phyloP scores from a whole-genome alignment of 495 filamentous ascomycete genomes.

The Lophium mytilinum region DNA sequence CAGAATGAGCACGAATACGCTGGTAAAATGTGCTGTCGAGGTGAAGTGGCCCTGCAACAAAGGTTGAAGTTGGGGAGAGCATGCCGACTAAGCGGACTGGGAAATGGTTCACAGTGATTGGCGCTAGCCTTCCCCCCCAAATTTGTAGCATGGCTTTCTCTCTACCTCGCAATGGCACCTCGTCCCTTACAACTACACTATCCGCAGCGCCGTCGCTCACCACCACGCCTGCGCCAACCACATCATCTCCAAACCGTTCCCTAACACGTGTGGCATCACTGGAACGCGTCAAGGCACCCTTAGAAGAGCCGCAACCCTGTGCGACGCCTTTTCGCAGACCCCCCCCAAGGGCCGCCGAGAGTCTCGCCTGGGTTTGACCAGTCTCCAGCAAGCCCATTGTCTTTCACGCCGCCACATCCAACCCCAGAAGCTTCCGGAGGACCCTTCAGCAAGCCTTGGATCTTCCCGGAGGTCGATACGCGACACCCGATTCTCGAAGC shows the following conservation, averaged over 20 bases:
- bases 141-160: no score
- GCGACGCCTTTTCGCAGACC: conserved; percentile 17
- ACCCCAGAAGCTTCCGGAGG: neutral
- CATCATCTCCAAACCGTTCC: conserved; percentile 2
- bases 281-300: conserved; percentile 24
- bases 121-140: neutral
- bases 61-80: conserved; percentile 4
- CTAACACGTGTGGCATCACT: conserved; percentile 3
- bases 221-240: conserved; percentile 14
- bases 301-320: conserved; percentile 7
- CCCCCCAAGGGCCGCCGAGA: neutral
- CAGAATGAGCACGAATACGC: conserved; percentile 30
- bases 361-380: neutral
- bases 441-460: no score
- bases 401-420: neutral
- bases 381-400: neutral
- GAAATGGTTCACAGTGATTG: conserved; percentile 7
- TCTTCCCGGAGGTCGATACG: no score
- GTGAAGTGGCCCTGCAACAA: neutral
- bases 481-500: no score
- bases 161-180: conserved; percentile 15
- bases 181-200: conserved; percentile 13
- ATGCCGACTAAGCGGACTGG: neutral
- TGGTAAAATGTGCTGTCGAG: neutral
- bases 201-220: conserved; percentile 6